Percentiles rank a stretch among this genome's conserved stretches.
Conservation (phyloP, 345 rosid species). For the Salix suchowensis region DNA sequence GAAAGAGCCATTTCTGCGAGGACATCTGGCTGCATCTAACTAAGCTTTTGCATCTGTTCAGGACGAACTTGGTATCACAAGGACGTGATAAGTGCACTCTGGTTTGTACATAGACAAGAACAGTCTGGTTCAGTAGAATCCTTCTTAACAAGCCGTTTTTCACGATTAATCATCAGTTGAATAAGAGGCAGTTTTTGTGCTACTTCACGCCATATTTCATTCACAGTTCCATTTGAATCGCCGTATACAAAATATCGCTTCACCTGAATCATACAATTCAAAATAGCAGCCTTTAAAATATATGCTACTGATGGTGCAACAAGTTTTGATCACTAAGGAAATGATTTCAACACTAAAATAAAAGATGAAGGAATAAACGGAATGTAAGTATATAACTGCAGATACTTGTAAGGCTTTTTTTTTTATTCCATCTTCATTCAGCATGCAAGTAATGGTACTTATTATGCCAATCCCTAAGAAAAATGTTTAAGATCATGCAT, state of each 20-base stretch:
- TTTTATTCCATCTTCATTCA: neutral
- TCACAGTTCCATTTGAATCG: slow-evolving; percentile 70
- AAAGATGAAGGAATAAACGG: too few species aligned
- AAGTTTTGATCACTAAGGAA: neutral
- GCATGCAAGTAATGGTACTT: neutral
- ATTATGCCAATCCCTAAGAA: too few species aligned
- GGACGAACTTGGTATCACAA: slow-evolving; percentile 23
- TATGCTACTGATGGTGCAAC: neutral
- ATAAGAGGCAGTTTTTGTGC: slow-evolving; percentile 79
- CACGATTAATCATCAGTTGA: slow-evolving; percentile 78
- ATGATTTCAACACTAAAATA: neutral
- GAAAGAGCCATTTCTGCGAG: neutral
- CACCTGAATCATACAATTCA: slow-evolving; percentile 46
- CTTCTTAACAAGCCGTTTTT: slow-evolving; percentile 63
- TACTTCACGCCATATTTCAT: slow-evolving; percentile 86
- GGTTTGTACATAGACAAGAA: slow-evolving; percentile 74
- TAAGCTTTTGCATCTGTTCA: neutral
- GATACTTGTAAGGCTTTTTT: neutral
- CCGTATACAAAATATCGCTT: slow-evolving; percentile 57
- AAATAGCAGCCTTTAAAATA: neutral
- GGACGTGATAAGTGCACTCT: slow-evolving; percentile 44
- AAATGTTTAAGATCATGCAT: too few species aligned
- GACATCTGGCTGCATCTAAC: neutral
- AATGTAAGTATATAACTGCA: neutral
- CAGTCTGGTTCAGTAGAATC: slow-evolving; percentile 55